Conservation (phyloP, 352 stramenopile species). For the Phytopythium delawarense region DNA sequence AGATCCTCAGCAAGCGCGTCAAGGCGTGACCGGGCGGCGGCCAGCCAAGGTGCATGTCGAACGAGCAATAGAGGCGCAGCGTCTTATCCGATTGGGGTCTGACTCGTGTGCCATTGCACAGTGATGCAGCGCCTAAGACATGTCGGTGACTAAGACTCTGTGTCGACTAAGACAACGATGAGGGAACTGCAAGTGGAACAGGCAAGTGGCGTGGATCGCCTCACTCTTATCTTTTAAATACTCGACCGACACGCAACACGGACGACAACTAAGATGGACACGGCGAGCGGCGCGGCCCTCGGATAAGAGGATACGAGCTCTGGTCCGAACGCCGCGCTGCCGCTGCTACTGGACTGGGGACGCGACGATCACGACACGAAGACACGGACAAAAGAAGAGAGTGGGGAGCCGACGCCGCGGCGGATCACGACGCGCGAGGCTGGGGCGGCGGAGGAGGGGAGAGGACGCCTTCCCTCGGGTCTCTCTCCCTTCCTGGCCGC, state of each 20-base stretch:
- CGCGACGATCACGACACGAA: slow-evolving; percentile 5
- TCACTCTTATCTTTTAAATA: slow-evolving; percentile 7
- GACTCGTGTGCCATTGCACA: neutral
- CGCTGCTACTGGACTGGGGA: neutral
- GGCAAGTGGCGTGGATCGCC: slow-evolving; percentile 3
- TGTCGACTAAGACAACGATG: neutral
- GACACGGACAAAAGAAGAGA: slow-evolving; percentile 7
- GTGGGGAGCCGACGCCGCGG: neutral
- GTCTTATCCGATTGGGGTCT: neutral
- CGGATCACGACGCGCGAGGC: neutral
- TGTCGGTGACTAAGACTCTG: too few species aligned
- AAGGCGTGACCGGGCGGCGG: neutral
- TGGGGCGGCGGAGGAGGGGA: neutral
- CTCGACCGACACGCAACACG: slow-evolving; percentile 3
- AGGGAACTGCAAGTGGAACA: neutral
- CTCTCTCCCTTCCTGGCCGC: neutral
- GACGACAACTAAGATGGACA: neutral
- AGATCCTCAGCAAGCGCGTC: slow-evolving; percentile 80
- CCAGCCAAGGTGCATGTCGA: neutral
- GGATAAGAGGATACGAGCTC: neutral
- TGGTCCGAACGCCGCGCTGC: neutral
- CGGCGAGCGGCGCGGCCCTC: neutral
- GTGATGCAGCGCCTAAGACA: neutral
- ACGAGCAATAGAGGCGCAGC: neutral
- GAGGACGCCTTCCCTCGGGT: neutral